These are phyloP conservation scores for Fusarium verticillioides DNA, from an alignment of 2,329 filamentous ascomycete genomes.

Conservation along the genomic window DNA sequence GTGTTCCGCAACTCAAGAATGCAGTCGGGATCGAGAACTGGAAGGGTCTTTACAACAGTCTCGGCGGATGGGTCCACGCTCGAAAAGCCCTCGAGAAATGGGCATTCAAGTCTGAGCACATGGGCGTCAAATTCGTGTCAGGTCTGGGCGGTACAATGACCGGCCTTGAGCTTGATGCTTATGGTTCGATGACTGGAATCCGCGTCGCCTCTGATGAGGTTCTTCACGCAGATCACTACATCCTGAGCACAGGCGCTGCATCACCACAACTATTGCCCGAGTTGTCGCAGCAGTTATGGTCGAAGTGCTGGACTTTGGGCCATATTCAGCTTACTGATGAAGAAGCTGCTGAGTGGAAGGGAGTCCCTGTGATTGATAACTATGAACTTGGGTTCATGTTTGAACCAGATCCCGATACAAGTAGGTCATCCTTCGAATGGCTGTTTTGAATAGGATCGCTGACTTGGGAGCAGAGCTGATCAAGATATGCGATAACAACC, in stretches of 20 bases:
- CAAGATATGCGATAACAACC: conserved; percentile 16
- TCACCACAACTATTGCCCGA: conserved; percentile 7
- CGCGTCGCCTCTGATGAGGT: neutral
- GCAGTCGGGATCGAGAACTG: neutral
- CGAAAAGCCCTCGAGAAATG: conserved; percentile 11
- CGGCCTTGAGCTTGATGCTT: neutral
- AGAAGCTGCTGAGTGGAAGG: neutral
- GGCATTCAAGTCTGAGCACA: neutral
- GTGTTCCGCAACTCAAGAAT: neutral
- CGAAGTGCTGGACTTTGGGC: neutral
- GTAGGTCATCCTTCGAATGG: neutral
- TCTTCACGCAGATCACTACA: neutral
- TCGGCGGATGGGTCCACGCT: conserved; percentile 5
- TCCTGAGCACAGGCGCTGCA: conserved; percentile 1
- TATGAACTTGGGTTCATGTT: conserved; percentile 21
- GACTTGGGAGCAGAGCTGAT: neutral
- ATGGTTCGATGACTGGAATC: neutral
- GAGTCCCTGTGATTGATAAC: neutral
- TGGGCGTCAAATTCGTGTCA: neutral
- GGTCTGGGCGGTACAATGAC: neutral
- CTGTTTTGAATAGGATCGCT: fast-evolving
- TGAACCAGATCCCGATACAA: conserved; percentile 4
- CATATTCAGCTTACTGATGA: conserved; percentile 3
- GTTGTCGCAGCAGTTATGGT: neutral
- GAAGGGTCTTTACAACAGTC: conserved; percentile 8